Evolutionary conservation across 345 rosid genomes (phyloP).

Genomic region (Reutealis trisperma): DNA sequence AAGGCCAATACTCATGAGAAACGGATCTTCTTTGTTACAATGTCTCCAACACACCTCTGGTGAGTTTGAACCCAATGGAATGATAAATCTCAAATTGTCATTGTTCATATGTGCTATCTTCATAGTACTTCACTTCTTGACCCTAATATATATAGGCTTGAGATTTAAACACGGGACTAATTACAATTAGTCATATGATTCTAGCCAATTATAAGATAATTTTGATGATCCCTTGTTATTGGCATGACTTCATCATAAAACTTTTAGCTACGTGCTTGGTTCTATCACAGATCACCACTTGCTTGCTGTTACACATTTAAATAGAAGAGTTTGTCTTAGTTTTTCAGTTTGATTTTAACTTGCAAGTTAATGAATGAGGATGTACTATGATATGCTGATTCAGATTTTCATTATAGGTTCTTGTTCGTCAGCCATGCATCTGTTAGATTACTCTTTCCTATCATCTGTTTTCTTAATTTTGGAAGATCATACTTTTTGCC

Average conservation of each 20-base stretch:
- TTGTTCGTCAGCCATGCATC: not conserved
- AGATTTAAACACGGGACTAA: not conserved
- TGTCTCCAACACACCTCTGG: conserved; percentile 96
- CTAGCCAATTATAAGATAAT: not conserved
- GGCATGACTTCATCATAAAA: not conserved
- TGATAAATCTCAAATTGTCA: not conserved
- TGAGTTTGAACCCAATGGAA: conserved; percentile 24
- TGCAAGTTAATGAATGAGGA: not conserved
- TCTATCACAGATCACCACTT: not conserved
- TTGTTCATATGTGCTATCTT: not conserved
- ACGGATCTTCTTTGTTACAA: conserved; percentile 76
- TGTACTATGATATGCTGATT: not conserved
- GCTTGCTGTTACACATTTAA: not conserved
- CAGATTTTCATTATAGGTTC: not conserved
- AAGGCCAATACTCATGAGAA: conserved; percentile 50
- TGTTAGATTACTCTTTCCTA: not conserved
- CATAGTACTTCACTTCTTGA: not conserved
- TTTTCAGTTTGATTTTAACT: not conserved
- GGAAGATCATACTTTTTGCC: not conserved
- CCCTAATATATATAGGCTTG: not conserved
- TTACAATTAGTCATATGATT: not conserved
- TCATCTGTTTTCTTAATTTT: not conserved
- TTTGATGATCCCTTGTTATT: not conserved
- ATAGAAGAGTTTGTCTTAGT: no score
- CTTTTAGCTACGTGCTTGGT: not conserved